A percentile compares a stretch with the other conserved stretches of the same genome.
Evolutionary conservation across 2,329 filamentous ascomycete genomes (phyloP).

Genomic region (Penicillium sp.): DNA sequence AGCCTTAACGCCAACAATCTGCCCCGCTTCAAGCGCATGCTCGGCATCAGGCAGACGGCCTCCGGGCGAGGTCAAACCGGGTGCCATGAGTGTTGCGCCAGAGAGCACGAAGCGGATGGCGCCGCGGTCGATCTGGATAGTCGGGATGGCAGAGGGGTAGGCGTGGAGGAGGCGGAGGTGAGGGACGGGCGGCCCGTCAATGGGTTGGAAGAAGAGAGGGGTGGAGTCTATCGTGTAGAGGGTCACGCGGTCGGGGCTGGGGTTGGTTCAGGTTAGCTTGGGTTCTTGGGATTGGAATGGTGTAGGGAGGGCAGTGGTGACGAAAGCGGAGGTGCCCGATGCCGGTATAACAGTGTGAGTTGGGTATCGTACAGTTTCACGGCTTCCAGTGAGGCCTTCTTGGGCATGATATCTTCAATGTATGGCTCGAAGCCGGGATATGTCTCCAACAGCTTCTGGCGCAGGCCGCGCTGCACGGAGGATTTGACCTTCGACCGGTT

Average conservation of each 20-base stretch:
- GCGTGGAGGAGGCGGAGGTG: conserved; percentile 86
- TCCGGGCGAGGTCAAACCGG: conserved; percentile 79
- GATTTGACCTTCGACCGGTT: conserved; percentile 97
- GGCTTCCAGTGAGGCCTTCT: conserved; percentile 84
- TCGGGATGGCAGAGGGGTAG: conserved; percentile 79
- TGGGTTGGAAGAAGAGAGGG: conserved; percentile 89
- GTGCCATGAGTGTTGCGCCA: conserved; percentile 93
- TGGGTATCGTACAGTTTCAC: conserved; percentile 66
- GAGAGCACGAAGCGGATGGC: conserved; percentile 95
- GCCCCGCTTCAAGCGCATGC: conserved; percentile 68
- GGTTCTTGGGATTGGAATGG: not conserved
- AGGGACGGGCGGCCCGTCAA: conserved; percentile 72
- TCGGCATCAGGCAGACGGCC: conserved; percentile 67
- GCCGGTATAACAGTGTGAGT: not conserved
- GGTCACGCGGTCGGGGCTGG: conserved; percentile 74
- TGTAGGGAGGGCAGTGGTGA: not conserved
- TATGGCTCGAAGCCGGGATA: conserved; percentile 82
- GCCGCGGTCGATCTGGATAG: conserved; percentile 85
- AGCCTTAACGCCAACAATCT: conserved; percentile 82
- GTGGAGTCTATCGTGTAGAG: conserved; percentile 76
- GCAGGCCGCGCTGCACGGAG: conserved; percentile 82
- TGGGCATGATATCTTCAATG: conserved; percentile 92
- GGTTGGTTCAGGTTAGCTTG: not conserved
- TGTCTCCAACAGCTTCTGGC: conserved; percentile 73
- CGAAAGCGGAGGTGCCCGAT: not conserved